phyloP scores from a whole-genome alignment of 805 yeast genomes.

The Saturnispora ahearnii region DNA sequence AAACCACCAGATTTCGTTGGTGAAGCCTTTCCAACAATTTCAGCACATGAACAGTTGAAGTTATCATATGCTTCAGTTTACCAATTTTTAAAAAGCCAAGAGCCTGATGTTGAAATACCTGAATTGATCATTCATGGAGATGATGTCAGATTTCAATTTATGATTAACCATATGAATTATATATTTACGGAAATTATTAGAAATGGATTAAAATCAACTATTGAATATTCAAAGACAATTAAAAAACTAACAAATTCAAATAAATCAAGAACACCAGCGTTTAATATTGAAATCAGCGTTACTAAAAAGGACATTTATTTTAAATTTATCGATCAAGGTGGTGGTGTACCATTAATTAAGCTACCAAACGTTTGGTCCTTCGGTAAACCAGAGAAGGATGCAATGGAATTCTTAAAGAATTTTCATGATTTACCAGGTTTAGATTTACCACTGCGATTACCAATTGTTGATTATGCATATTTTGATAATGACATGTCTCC shows the following conservation, averaged over 20 bases:
- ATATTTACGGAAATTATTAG: conserved; percentile 80
- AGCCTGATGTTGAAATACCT: conserved; percentile 58
- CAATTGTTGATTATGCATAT: conserved; percentile 16
- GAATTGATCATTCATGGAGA: conserved; percentile 71
- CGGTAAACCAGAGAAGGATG: conserved; percentile 57
- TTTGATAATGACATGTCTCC: conserved; percentile 3
- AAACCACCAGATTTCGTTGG: conserved; percentile 55
- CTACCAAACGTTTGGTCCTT: conserved; percentile 76
- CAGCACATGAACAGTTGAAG: conserved; percentile 58
- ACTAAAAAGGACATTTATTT: conserved; percentile 60
- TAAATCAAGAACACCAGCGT: conserved; percentile 47
- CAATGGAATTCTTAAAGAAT: conserved; percentile 49
- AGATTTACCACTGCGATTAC: conserved; percentile 27
- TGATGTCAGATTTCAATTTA: conserved; percentile 65
- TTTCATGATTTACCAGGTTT: conserved; percentile 66
- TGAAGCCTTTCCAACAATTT: conserved; percentile 74
- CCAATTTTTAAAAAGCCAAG: conserved; percentile 41
- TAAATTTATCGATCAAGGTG: conserved; percentile 83
- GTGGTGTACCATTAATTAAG: conserved; percentile 62
- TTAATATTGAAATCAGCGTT: conserved; percentile 65
- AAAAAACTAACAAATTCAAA: conserved; percentile 14
- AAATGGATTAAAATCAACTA: conserved; percentile 77
- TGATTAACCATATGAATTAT: conserved; percentile 80
- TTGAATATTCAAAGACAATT: conserved; percentile 34
- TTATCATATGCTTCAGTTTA: conserved; percentile 46